Conservation (phyloP, 495 filamentous ascomycete genomes). For the Usnea hakonensis region DNA sequence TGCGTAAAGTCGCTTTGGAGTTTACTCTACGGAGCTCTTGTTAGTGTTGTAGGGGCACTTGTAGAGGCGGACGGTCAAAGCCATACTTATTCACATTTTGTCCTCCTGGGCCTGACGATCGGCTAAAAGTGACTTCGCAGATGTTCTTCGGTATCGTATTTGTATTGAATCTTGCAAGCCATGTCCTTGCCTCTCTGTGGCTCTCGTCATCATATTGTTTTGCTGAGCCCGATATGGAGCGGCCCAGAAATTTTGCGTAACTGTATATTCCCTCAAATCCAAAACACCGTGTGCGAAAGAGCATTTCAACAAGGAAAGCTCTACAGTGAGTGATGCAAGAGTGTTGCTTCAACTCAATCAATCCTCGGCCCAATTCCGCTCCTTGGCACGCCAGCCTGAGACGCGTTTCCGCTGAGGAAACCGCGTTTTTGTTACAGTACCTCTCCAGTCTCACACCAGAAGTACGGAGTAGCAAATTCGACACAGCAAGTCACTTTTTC, state of each 20-base stretch:
- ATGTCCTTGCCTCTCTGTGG: constrained; percentile 62
- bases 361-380: too few relatives aligned
- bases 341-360: too few relatives aligned
- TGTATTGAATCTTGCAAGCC: constrained; percentile 59
- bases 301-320: too few relatives aligned
- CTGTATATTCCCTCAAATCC: not conserved
- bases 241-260: not conserved
- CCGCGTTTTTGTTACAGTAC: too few relatives aligned
- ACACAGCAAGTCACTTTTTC: not conserved
- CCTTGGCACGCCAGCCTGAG: too few relatives aligned
- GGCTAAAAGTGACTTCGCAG: constrained; percentile 63
- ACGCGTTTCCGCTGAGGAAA: too few relatives aligned
- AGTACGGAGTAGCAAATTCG: too few relatives aligned
- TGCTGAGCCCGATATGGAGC: not conserved
- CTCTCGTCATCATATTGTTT: constrained; percentile 40
- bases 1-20: constrained; percentile 77
- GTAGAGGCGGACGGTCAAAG: not conserved
- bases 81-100: constrained; percentile 96
- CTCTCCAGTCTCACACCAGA: not conserved
- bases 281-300: not conserved
- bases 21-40: constrained; percentile 57
- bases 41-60: not conserved
- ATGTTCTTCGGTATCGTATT: constrained; percentile 56
- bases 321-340: too few relatives aligned
- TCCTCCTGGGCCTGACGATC: constrained; percentile 87